Evolutionary conservation across 225 moss, liverwort and hornwort genomes (phyloP).

Genomic region (Climacium dendroides): DNA sequence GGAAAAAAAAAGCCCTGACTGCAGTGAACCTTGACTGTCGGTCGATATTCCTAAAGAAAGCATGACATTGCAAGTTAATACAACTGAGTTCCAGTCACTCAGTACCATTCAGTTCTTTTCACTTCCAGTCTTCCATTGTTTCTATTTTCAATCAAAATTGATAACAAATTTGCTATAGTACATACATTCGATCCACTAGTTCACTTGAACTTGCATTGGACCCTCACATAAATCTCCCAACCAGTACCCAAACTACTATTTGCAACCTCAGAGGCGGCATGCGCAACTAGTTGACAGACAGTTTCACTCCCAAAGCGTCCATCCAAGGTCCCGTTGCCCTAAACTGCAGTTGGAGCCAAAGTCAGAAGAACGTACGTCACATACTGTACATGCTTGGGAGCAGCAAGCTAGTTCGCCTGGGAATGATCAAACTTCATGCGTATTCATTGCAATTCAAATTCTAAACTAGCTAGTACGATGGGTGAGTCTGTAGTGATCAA

Average conservation of each 20-base stretch:
- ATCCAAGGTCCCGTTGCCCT: not conserved
- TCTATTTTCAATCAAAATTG: not conserved
- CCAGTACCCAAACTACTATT: not conserved
- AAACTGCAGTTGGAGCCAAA: not conserved
- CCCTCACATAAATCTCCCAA: not conserved
- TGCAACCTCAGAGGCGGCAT: not conserved
- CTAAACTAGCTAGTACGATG: not conserved
- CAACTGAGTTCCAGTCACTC: not conserved
- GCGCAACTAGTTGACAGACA: not conserved
- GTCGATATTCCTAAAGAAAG: not conserved
- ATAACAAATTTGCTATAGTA: too few relatives aligned
- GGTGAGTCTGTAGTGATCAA: not conserved
- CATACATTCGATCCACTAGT: not conserved
- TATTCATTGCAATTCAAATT: not conserved
- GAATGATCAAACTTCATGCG: not conserved
- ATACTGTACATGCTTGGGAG: not conserved
- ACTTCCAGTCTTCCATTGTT: not conserved
- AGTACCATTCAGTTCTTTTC: not conserved
- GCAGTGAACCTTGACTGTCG: not conserved
- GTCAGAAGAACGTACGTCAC: too few relatives aligned
- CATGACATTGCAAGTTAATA: not conserved
- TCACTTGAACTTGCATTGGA: not conserved
- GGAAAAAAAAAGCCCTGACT: not conserved
- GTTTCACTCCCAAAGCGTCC: not conserved
- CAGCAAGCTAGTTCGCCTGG: too few relatives aligned